A percentile compares a stretch with the other conserved stretches of the same genome.
Conservation (phyloP, 768 basidiomycete species). For the Phaeotremella fagi region DNA sequence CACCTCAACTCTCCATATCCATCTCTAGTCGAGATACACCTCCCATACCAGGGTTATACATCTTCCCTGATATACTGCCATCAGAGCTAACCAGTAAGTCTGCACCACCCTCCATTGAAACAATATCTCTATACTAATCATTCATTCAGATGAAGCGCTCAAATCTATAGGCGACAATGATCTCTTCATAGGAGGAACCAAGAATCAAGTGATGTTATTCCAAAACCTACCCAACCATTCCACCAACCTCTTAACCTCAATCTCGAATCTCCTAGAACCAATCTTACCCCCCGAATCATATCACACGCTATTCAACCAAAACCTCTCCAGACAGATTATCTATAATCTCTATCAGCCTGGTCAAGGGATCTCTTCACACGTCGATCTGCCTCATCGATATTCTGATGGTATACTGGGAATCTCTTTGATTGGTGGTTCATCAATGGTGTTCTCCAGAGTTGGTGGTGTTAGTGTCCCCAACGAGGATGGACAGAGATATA, state of each 20-base stretch:
- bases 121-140: background rate
- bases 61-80: conserved; percentile 28
- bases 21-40: conserved; percentile 12
- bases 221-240: conserved; percentile 50
- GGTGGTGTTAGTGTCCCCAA: background rate
- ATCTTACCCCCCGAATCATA: conserved; percentile 51
- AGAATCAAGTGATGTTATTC: conserved; percentile 87
- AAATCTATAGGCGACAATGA: conserved; percentile 23
- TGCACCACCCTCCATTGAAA: background rate
- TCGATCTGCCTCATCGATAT: conserved; percentile 78
- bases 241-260: conserved; percentile 50
- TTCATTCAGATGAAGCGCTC: conserved; percentile 14
- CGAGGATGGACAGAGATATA: background rate
- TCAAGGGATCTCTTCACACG: conserved; percentile 80
- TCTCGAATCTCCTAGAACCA: conserved; percentile 57
- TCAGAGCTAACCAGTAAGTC: conserved; percentile 29
- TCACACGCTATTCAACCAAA: conserved; percentile 39
- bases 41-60: conserved; percentile 38
- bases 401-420: conserved; percentile 86
- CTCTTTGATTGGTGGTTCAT: conserved; percentile 72
- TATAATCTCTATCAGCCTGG: conserved; percentile 84
- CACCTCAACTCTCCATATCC: background rate
- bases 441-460: conserved; percentile 55
- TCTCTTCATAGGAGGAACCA: conserved; percentile 42
- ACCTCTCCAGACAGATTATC: conserved; percentile 71